Base-by-base conservation (phyloP, 1,284 basidiomycete species). In the Microbotryomycetes sp. region DNA sequence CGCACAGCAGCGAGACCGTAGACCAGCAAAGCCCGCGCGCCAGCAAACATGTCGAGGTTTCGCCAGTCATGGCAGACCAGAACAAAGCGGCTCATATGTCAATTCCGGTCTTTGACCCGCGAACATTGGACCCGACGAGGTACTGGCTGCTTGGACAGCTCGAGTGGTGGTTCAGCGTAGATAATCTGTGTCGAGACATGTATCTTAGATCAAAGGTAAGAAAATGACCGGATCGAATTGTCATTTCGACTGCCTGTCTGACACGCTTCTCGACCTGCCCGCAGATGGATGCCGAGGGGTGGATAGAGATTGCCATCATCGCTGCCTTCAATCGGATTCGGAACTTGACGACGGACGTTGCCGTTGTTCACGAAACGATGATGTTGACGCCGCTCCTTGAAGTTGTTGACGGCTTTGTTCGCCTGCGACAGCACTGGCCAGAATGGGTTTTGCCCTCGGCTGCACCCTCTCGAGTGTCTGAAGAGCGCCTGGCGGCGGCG, bases 261-360 rank as follows among this genome's bases (percentile, higher is more conserved):
- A 1, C 29, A 23, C 23, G 26, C 35, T 27, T n/a, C 18, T n/a
- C n/a, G n/a, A n/a, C n/a, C n/a, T 59, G 48, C 45, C 23, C 28
- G 23, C 70, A 94, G 90, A 93, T 96, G 91, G 89, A 94, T 73
- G 80, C 82, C 3, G 79, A 82, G 64, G 91, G 91, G 18, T 96
- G 90, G 89, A 86, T 96, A 57, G 82, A 86, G 23, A 86, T 93
- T 48, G 70, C 81, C 11, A 78, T 90, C 59, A 81, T 96, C 59
- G 87, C 88, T 4, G 87, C 88, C 11, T 96, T 94, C 80, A 90
- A 89, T 71, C 85, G 91, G 47, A 82, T 94, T 61, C 82, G 81
- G 71, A 80, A 79, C 57, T 75, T 92, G 60, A 89, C 89, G 5
- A 74, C 76, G 50, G 86, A 91, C 67, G 68, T 80, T 13, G 76